phyloP scores from a whole-genome alignment of 352 stramenopile species.

The Phytophthora citricola region DNA sequence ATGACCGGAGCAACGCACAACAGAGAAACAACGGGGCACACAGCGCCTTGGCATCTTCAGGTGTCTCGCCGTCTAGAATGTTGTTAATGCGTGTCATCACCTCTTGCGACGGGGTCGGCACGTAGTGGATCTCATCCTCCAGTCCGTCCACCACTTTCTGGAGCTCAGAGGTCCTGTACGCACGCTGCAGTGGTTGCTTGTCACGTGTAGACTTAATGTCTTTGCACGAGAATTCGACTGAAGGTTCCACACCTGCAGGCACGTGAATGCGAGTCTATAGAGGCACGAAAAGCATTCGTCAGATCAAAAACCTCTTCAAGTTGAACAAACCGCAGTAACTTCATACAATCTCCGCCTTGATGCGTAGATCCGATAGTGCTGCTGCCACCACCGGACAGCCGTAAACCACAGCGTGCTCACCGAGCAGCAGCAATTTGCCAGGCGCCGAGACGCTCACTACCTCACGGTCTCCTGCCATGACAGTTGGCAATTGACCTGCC shows the following conservation, averaged over 20 bases:
- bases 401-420: slow-evolving; percentile 92
- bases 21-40: slow-evolving; percentile 66
- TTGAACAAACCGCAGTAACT: not conserved
- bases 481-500: slow-evolving; percentile 1
- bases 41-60: slow-evolving; percentile 55
- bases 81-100: slow-evolving; percentile 59
- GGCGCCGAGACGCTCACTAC: slow-evolving; percentile 74
- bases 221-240: slow-evolving; percentile 59
- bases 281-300: too few relatives aligned
- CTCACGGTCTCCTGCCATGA: slow-evolving; percentile 26
- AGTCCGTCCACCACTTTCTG: slow-evolving; percentile 42
- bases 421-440: slow-evolving; percentile 91
- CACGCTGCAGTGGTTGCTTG: slow-evolving; percentile 38
- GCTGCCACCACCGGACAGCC: slow-evolving; percentile 83
- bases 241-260: slow-evolving; percentile 15
- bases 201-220: slow-evolving; percentile 53
- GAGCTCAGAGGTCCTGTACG: slow-evolving; percentile 42
- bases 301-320: slow-evolving; percentile 7
- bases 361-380: slow-evolving; percentile 83
- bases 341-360: slow-evolving; percentile 81
- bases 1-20: slow-evolving; percentile 59
- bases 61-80: slow-evolving; percentile 50
- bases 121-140: slow-evolving; percentile 51
- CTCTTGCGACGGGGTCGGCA: slow-evolving; percentile 49
- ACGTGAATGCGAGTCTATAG: slow-evolving; percentile 37